Evolutionary conservation across 768 basidiomycete genomes (phyloP).

Genomic region (Pleurotus djamor): DNA sequence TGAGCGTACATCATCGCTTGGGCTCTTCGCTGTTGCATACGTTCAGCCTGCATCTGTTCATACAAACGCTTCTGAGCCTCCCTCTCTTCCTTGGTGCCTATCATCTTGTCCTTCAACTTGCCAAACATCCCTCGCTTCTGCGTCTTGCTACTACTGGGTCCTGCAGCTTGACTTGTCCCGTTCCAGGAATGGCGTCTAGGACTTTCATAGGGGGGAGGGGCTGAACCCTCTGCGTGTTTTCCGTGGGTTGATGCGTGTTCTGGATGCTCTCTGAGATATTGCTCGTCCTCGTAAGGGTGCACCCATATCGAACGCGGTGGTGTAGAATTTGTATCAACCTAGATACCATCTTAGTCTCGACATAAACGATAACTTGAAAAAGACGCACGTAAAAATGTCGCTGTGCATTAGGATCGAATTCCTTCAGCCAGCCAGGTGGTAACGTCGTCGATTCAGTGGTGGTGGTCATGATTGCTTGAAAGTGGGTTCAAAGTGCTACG

Average conservation of each 20-base stretch:
- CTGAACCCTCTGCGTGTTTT: background rate
- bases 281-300: conserved; percentile 70
- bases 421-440: conserved; percentile 57
- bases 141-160: conserved; percentile 8
- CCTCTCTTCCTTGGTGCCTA: conserved; percentile 64
- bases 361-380: background rate
- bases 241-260: conserved; percentile 22
- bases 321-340: conserved; percentile 63
- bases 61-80: conserved; percentile 33
- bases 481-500: too few species aligned
- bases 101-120: conserved; percentile 61
- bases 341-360: background rate
- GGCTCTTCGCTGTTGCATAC: conserved; percentile 19
- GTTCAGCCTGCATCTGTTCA: conserved; percentile 31
- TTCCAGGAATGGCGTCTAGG: conserved; percentile 25
- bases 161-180: conserved; percentile 10
- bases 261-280: conserved; percentile 57
- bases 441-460: conserved; percentile 22
- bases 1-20: conserved; percentile 7
- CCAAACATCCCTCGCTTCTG: conserved; percentile 53
- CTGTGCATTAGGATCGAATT: conserved; percentile 37
- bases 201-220: conserved; percentile 8
- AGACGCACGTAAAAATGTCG: conserved; percentile 49
- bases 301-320: conserved; percentile 72
- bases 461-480: too few species aligned